phyloP scores from a whole-genome alignment of 257 asterid species.

The Solanum chilense region DNA sequence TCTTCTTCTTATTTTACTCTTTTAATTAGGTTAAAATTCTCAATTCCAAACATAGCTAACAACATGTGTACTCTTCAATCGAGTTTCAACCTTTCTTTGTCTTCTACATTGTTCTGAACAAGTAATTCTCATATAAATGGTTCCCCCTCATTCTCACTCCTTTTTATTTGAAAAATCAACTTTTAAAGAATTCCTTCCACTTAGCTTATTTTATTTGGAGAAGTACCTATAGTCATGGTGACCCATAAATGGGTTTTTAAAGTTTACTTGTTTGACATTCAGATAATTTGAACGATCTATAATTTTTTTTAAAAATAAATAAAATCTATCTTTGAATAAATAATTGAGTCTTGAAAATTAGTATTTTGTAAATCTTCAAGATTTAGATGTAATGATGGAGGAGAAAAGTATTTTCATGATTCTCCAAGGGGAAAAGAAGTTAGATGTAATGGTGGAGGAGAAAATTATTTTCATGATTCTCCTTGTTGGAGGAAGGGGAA shows the following conservation, averaged over 20 bases:
- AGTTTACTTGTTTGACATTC: background rate
- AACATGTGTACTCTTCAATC: slow-evolving; percentile 43
- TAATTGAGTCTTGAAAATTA: background rate
- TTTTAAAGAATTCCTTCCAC: slow-evolving; percentile 13
- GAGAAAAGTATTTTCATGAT: slow-evolving; percentile 70
- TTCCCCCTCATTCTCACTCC: slow-evolving; percentile 3
- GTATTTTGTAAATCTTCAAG: slow-evolving; percentile 13
- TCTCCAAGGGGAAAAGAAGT: slow-evolving; percentile 75
- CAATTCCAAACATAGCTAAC: background rate
- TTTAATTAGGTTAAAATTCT: background rate
- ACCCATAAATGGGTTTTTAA: slow-evolving; percentile 1
- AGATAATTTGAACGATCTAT: too few species aligned
- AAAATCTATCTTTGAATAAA: background rate
- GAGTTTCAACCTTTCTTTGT: slow-evolving; percentile 4
- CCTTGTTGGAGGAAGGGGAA: slow-evolving; percentile 88
- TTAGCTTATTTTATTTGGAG: background rate
- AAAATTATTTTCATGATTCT: slow-evolving; percentile 67
- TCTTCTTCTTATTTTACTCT: background rate
- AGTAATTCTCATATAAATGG: slow-evolving; percentile 3
- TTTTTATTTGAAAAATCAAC: background rate
- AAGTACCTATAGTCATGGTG: slow-evolving; percentile 15
- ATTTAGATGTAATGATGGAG: slow-evolving; percentile 36
- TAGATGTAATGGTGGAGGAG: slow-evolving; percentile 47
- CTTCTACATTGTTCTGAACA: slow-evolving; percentile 10
- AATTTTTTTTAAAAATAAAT: too few species aligned